These are phyloP conservation scores for Ophiognomonia clavigignenti-juglandacearum DNA, from an alignment of 2,329 filamentous ascomycete genomes.

Conservation along the genomic window DNA sequence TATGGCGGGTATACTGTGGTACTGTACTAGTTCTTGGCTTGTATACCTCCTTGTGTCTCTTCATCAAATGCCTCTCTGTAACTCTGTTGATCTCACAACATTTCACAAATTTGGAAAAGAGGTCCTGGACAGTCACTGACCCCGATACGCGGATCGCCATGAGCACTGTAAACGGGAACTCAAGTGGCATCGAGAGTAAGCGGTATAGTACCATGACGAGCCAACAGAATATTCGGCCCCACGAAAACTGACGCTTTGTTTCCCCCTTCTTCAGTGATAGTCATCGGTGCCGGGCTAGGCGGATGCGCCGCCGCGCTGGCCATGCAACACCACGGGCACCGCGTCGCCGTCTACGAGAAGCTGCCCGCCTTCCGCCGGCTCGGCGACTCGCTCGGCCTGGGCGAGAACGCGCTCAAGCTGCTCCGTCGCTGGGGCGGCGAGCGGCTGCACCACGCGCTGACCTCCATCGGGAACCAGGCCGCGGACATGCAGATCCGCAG, in stretches of 20 bases:
- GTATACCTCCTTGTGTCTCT: too few species aligned
- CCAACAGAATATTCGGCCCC: neutral
- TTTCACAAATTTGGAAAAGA: too few species aligned
- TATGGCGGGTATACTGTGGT: too few species aligned
- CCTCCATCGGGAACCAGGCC: constrained; percentile 41
- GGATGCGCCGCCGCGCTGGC: constrained; percentile 44
- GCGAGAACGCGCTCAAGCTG: constrained; percentile 41
- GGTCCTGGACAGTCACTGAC: too few species aligned
- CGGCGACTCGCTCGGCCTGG: constrained; percentile 40
- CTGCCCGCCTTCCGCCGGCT: constrained; percentile 34
- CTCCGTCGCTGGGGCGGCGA: constrained; percentile 39
- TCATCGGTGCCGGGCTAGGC: constrained; percentile 45
- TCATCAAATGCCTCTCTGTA: too few species aligned
- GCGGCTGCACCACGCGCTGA: constrained; percentile 30
- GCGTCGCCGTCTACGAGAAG: constrained; percentile 39
- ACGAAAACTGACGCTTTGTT: neutral
- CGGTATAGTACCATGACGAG: too few species aligned
- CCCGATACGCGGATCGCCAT: too few species aligned
- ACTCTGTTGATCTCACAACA: too few species aligned
- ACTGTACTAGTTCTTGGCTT: too few species aligned
- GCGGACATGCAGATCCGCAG: constrained; percentile 42
- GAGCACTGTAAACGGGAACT: neutral
- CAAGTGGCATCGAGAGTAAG: neutral
- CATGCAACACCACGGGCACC: constrained; percentile 39
- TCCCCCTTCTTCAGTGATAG: constrained; percentile 34